Base-by-base conservation (phyloP, 768 basidiomycete genomes). In the Boletus tylopilopsis region DNA sequence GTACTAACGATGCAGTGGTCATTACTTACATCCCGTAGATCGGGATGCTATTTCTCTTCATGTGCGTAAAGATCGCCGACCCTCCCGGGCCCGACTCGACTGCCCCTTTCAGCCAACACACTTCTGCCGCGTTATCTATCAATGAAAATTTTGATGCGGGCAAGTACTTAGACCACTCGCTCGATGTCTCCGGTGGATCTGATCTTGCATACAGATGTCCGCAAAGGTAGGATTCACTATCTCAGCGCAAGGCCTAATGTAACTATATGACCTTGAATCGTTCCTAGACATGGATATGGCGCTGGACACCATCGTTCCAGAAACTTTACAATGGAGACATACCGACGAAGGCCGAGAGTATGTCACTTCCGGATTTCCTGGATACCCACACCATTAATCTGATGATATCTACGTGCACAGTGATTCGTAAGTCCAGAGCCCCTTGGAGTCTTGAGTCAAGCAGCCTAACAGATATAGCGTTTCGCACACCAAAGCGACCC, bases 311-410 rank as follows among this genome's bases (percentile, higher is more conserved):
- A 82, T 96, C 50, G 91, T 97, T 1, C 94, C 94, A 1, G 93
- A 96, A 64, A 75, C 64, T 13, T 71, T 94, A 13, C 69, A 80
- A 44, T 95, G 93, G 92, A 71, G 73, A 33, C 94, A 96, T 66
- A 90, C 84, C 1, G 91, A 93, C 63, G 94, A 97, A 73, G 93
- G 92, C 19, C 88, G 85, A 39, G 93, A 95, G 91, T 93, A 63
- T 71, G 61, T 61, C 12, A 4, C 33, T 29, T 22, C 23, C 15
- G 19, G 32, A 24, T 29, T 25, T 21, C 15, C 6, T 44, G 23
- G 27, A 34, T n/a, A 16, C 41, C 11, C n/a, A 13, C 27, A n/a
- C 40, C 10, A 33, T 41, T 18, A 13, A 30, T 30, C 12, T 10
- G 3, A 13, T 30, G 6, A 44, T 42, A 34, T 22, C 47, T 57